Evolutionary conservation across 2,329 filamentous ascomycete species (phyloP), one percentile per base, ranked within the genome.

Genomic region (Ceratocystis harringtonii): DNA sequence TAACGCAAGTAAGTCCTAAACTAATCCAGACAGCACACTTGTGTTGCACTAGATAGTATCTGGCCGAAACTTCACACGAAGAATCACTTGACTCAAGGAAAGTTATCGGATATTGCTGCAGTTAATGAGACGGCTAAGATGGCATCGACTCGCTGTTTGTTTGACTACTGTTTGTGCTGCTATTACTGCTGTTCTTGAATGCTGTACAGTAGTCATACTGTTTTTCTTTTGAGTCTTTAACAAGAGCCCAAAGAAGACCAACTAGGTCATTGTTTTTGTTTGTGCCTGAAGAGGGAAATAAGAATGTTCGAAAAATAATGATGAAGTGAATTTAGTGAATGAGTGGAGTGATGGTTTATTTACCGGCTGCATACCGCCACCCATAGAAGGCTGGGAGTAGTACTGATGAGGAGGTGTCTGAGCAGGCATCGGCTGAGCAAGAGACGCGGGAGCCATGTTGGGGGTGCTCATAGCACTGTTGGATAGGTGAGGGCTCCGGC

Each of bases 401-500:
- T 82, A 83, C 69, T 83, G 83, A 68, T 82, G 81, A 55, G 82
- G 81, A 67, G 81, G 80, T 66, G 80, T 80, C 74, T 80, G 80
- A 76, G 89, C 88, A 61, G 88, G 81, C 74, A 90, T 85, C 65
- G 72, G 73, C 30, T 65, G 66, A 68, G 76, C 75, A 72, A 83
- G 82, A 69, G 80, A 80, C 62, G 81, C 81, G 52, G 80, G 78
- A 66, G 73, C 81, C 85, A 85, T 85, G 77, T 87, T 84, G 68
- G 89, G 86, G 36, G 86, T 88, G 68, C 81, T 81, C 66, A 87
- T 85, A 70, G 87, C 81, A 44, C 85, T 84, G 65, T 82, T 82
- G 32, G 84, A 77, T 65, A 88, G 78, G 41, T 85, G 84, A 68
- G 88, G 83, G 78, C 87, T 87, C 72, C 82, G 81, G 65, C 78